Evolutionary conservation across 352 stramenopile genomes (phyloP), one percentile per base, ranked within the genome.

Genomic region (Thraustochytrium sp.): DNA sequence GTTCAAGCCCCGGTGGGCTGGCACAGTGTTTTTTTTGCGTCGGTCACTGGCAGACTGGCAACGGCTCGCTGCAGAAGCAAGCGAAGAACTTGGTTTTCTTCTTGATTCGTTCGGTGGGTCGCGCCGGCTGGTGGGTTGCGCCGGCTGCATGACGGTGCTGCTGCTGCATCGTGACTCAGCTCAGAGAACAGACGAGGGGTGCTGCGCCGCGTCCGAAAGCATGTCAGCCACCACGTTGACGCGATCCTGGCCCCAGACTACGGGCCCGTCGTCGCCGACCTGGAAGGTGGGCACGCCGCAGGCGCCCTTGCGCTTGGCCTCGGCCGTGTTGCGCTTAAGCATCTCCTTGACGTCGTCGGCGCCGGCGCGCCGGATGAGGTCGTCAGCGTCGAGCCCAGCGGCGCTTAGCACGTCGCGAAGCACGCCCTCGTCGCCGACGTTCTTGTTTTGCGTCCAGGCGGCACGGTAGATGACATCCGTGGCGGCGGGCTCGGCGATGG

Each of bases 171-270:
- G n/a, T n/a, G n/a, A n/a, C n/a, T n/a, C n/a, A n/a, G n/a, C n/a
- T n/a, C n/a, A n/a, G n/a, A n/a, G n/a, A n/a, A n/a, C n/a, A 18
- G 55, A 13, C 26, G 34, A 31, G 2, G 26, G 18, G 26, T 29
- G 16, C 26, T 65, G 18, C 16, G 34, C 44, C 23, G 38, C 62
- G 18, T 75, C 62, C 8, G 68, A 46, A 18, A 80, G 68, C 68
- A 80, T 61, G 38, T 80, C 68, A 44, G 68, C 31, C 23, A 80
- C 68, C 23, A 80, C 68, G 38, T 80, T 61, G 26, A 51, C 29
- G 31, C 68, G 68, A 3, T 80, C 68, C 38, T 80, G 68, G 42
- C 68, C 68, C 68, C 68, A 80, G 16, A 80, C 42, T 21, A 80
- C 5, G 3, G 31, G 4, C 0, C 68, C 53, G 31, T 63, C 26